phyloP scores from a whole-genome alignment of 352 stramenopile species.

The Globisporangium emineosum region DNA sequence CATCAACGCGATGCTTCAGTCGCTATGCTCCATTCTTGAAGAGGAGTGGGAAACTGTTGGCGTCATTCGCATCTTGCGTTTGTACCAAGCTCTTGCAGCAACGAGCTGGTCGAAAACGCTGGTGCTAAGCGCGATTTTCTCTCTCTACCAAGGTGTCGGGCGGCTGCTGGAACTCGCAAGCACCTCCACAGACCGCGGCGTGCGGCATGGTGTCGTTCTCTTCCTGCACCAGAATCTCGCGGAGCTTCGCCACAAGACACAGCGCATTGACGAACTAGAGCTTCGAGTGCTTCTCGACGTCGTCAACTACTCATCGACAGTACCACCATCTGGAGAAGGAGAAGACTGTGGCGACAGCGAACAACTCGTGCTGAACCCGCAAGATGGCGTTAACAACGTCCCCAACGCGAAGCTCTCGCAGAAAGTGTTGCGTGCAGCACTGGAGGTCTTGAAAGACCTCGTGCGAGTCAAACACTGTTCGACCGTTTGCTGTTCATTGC shows the following conservation, averaged over 20 bases:
- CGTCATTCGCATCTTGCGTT: not conserved
- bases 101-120: constrained; percentile 16
- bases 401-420: constrained; percentile 4
- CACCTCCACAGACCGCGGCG: constrained; percentile 1
- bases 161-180: constrained; percentile 22
- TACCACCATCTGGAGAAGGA: not conserved
- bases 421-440: constrained; percentile 20
- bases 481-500: constrained; percentile 19
- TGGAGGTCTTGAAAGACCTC: constrained; percentile 30
- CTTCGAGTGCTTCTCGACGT: constrained; percentile 21
- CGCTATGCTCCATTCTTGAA: not conserved
- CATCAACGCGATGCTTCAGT: not conserved
- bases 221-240: constrained; percentile 26
- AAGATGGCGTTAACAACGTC: not conserved
- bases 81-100: not conserved
- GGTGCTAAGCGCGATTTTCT: constrained; percentile 20
- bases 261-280: constrained; percentile 26
- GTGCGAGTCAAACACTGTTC: constrained; percentile 29
- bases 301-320: constrained; percentile 3
- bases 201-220: constrained; percentile 16
- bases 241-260: constrained; percentile 25
- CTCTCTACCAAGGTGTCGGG: constrained; percentile 22
- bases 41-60: constrained; percentile 2
- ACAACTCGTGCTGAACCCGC: not conserved
- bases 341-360: constrained; percentile 2